Evolutionary conservation across 805 yeast species (phyloP).

Genomic region (Yarrowia phangngaensis): DNA sequence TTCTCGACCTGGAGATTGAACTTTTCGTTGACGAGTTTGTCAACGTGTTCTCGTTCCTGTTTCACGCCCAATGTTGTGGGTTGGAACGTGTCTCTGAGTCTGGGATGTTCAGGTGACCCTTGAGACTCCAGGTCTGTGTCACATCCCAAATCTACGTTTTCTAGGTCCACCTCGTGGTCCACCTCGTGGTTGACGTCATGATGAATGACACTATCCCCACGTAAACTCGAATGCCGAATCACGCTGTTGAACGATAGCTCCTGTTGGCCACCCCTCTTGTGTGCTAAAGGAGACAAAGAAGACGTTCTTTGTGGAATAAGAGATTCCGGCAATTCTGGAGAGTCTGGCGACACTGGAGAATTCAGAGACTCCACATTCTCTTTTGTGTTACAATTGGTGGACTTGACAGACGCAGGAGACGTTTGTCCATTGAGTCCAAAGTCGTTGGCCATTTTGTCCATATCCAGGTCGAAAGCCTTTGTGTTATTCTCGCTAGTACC

Average conservation of each 20-base stretch:
- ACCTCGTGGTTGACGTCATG: not conserved
- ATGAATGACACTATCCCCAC: slow-evolving; percentile 13
- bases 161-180: not conserved
- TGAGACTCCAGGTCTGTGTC: slow-evolving; percentile 12
- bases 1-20: slow-evolving; percentile 16
- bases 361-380: no score
- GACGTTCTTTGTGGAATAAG: slow-evolving; percentile 2
- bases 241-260: slow-evolving; percentile 22
- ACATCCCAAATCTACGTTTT: slow-evolving; percentile 18
- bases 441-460: no score
- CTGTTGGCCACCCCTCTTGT: not conserved
- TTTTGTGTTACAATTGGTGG: no score
- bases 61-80: slow-evolving; percentile 15
- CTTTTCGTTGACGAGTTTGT: slow-evolving; percentile 24
- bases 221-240: slow-evolving; percentile 17
- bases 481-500: no score
- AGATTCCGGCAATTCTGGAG: no score
- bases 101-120: slow-evolving; percentile 5
- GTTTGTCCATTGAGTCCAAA: no score
- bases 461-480: slow-evolving; percentile 18
- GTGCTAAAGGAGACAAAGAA: not conserved
- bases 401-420: no score
- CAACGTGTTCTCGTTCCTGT: slow-evolving; percentile 20
- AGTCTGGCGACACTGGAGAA: no score
- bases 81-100: slow-evolving; percentile 9